Percentiles rank a stretch among this genome's conserved stretches.
These are phyloP conservation scores for Cronartium ribicola DNA, from an alignment of 1,284 basidiomycete species.

Conservation along the genomic window DNA sequence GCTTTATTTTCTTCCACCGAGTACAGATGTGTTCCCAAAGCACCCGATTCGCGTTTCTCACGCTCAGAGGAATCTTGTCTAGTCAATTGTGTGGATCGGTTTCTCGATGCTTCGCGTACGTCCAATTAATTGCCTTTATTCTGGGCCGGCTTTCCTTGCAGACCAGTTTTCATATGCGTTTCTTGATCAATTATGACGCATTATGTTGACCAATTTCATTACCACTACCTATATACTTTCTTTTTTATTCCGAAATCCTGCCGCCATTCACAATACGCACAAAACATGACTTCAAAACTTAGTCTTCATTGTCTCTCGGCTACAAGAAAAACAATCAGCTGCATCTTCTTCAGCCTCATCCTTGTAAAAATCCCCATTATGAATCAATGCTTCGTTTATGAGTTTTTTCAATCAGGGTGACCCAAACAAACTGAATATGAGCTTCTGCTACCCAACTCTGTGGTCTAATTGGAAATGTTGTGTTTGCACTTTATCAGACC, in stretches of 20 bases:
- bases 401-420: no score
- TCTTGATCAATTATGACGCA: neutral
- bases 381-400: no score
- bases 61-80: conserved; percentile 78
- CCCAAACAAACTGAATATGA: no score
- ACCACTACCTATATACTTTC: conserved; percentile 28
- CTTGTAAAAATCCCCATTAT: no score
- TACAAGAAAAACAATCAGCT: conserved; percentile 16
- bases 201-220: neutral
- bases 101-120: conserved; percentile 74
- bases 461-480: no score
- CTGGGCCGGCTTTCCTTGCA: neutral
- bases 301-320: conserved; percentile 8
- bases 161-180: neutral
- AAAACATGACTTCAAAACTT: neutral
- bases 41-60: conserved; percentile 77
- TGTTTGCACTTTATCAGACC: no score
- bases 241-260: no score
- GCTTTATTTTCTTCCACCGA: conserved; percentile 40
- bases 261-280: neutral
- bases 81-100: conserved; percentile 85
- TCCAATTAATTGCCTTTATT: neutral
- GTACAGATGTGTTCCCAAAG: conserved; percentile 74
- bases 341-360: neutral
- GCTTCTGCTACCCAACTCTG: no score